Evolutionary conservation across 2,329 filamentous ascomycete species (phyloP).

Genomic region (Botryotinia convoluta): DNA sequence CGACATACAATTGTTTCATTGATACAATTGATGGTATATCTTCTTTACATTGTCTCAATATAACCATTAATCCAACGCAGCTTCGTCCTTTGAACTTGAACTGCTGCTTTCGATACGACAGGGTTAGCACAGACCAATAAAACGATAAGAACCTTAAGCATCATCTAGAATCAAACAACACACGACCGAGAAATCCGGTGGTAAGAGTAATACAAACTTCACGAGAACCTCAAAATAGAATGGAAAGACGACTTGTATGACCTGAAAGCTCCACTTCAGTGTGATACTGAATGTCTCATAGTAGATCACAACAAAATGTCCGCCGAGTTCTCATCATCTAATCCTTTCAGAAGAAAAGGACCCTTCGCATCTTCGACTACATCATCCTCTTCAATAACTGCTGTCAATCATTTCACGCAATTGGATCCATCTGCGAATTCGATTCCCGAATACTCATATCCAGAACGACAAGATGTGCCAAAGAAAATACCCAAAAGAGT

Average conservation of each 20-base stretch:
- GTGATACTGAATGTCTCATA: constrained; percentile 23
- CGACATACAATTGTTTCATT: neutral
- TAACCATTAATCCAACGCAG: neutral
- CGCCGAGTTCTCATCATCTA: constrained; percentile 36
- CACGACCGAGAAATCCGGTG: constrained; percentile 20
- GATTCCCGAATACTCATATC: constrained; percentile 22
- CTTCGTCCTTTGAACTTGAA: neutral
- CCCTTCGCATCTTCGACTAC: constrained; percentile 19
- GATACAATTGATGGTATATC: neutral
- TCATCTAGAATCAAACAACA: constrained; percentile 8
- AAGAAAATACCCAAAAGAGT: constrained; percentile 55
- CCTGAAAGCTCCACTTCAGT: constrained; percentile 15
- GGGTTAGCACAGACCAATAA: neutral
- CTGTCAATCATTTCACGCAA: constrained; percentile 23
- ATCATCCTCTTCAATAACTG: constrained; percentile 22
- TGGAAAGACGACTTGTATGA: constrained; percentile 18
- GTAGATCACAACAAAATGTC: constrained; percentile 30
- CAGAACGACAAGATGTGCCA: constrained; percentile 21
- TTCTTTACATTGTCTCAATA: too few relatives aligned
- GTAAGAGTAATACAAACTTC: constrained; percentile 10
- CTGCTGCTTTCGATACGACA: neutral
- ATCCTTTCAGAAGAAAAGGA: constrained; percentile 38
- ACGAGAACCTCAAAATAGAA: constrained; percentile 6
- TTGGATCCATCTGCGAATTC: constrained; percentile 17
- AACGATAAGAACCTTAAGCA: neutral